Conservation (phyloP, 345 rosid genomes). For the Populus tremula region DNA sequence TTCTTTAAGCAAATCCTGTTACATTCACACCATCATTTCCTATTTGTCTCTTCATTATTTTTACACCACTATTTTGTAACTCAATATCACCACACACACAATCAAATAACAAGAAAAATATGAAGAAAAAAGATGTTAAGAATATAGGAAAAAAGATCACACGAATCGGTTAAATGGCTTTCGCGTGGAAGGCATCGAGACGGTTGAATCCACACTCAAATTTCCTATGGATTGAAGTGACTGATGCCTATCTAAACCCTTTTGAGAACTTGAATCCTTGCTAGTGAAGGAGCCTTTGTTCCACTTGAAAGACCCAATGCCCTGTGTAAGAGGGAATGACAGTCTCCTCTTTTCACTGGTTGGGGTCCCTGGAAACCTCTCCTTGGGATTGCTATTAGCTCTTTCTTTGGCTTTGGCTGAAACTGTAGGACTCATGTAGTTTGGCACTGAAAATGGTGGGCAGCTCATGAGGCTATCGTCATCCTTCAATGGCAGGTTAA, state of each 20-base stretch:
- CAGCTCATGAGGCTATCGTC: conserved; percentile 95
- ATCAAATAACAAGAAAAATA: conserved; percentile 39
- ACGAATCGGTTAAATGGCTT: conserved; percentile 93
- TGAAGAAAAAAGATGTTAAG: conserved; percentile 11
- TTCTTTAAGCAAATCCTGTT: too few relatives aligned
- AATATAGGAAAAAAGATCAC: conserved; percentile 41
- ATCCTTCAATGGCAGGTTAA: conserved; percentile 54
- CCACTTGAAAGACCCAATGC: conserved; percentile 76
- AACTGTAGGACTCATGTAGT: conserved; percentile 80
- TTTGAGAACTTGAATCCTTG: conserved; percentile 50
- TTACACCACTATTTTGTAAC: conserved; percentile 30
- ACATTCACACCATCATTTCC: too few relatives aligned
- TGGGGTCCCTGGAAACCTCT: conserved; percentile 59
- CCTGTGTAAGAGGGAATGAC: conserved; percentile 67
- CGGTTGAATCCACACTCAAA: conserved; percentile 73
- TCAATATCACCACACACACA: conserved; percentile 43
- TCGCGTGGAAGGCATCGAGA: conserved; percentile 76
- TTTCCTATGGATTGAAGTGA: conserved; percentile 47
- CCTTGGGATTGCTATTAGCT: conserved; percentile 70
- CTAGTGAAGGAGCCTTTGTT: conserved; percentile 63
- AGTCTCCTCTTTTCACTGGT: conserved; percentile 67
- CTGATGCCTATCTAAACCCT: conserved; percentile 18
- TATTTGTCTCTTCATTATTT: too few relatives aligned
- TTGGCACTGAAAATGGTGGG: conserved; percentile 83
- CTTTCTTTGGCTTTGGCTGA: conserved; percentile 82